A percentile compares a stretch with the other conserved stretches of the same genome.
These are phyloP conservation scores for Teratosphaeria gauchensis DNA, from an alignment of 2,329 filamentous ascomycete species.

Conservation along the genomic window DNA sequence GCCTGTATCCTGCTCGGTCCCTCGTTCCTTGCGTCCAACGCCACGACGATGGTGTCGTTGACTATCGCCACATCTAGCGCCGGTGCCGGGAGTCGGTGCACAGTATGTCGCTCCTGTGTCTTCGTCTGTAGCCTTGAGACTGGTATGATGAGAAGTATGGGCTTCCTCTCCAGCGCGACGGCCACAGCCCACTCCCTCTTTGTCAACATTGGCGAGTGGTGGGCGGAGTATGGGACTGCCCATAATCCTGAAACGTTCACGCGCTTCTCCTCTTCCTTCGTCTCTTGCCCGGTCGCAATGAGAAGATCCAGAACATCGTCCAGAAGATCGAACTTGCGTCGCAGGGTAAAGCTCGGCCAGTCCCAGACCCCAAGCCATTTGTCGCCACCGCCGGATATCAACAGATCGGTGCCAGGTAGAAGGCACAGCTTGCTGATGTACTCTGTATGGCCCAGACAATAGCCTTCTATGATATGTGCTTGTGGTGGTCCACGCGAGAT, in stretches of 20 bases:
- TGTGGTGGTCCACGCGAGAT: constrained; percentile 74
- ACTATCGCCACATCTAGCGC: constrained; percentile 10
- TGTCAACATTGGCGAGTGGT: constrained; percentile 8
- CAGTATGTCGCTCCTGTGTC: neutral
- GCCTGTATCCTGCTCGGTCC: constrained; percentile 5
- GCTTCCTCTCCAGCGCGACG: constrained; percentile 36
- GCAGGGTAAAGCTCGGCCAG: constrained; percentile 53
- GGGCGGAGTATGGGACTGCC: constrained; percentile 45
- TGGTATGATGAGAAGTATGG: constrained; percentile 50
- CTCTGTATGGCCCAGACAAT: constrained; percentile 77
- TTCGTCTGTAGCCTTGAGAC: neutral
- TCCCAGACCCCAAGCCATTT: constrained; percentile 70
- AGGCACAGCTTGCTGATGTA: constrained; percentile 74
- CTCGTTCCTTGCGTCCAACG: constrained; percentile 8
- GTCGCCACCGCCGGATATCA: constrained; percentile 85
- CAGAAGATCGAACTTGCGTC: constrained; percentile 45
- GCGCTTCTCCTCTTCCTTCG: neutral
- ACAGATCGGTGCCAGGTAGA: constrained; percentile 46
- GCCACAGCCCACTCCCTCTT: constrained; percentile 18
- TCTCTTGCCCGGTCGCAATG: neutral
- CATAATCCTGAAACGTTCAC: constrained; percentile 7
- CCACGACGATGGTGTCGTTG: constrained; percentile 8
- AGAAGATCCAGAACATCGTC: neutral
- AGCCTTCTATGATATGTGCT: constrained; percentile 77
- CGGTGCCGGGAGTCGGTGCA: neutral